Evolutionary conservation across 2,329 filamentous ascomycete genomes (phyloP).

Genomic region (Hawksworthiomyces lignivorus): DNA sequence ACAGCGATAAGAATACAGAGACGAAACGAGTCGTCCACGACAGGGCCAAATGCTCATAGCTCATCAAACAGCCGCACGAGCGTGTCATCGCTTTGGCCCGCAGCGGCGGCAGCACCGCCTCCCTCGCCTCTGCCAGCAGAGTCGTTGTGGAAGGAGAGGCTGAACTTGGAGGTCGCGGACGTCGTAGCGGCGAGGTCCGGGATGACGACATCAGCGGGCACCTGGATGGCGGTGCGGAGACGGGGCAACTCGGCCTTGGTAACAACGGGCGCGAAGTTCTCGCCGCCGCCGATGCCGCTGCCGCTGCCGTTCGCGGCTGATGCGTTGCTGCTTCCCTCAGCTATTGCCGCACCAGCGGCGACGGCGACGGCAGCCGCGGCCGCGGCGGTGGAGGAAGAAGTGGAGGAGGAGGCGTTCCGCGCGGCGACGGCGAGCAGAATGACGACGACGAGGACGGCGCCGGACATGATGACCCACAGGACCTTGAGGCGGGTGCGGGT

Average conservation of each 20-base stretch:
- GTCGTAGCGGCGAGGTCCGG: neutral
- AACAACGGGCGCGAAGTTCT: neutral
- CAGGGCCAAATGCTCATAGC: constrained; percentile 6
- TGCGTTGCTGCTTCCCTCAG: no score
- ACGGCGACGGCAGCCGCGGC: no score
- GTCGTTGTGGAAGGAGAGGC: constrained; percentile 5
- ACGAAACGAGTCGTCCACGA: no score
- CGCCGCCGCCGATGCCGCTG: neutral
- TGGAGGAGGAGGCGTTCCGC: no score
- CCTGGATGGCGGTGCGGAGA: neutral
- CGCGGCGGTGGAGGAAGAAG: no score
- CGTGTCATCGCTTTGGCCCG: neutral
- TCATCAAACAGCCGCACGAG: constrained; percentile 13
- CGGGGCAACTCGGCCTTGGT: neutral
- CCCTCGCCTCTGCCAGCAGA: neutral
- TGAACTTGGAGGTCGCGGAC: constrained; percentile 1
- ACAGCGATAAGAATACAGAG: no score
- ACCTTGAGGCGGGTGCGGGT: constrained; percentile 55
- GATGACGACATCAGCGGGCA: no score
- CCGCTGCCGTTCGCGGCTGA: constrained; percentile 7
- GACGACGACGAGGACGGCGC: constrained; percentile 38
- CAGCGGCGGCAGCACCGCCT: neutral
- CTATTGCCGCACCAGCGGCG: no score
- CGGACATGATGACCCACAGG: constrained; percentile 53
- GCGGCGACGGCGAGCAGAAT: constrained; percentile 32